Evolutionary conservation across 2,329 filamentous ascomycete genomes (phyloP).

Genomic region (Aspergillaceae sp.): DNA sequence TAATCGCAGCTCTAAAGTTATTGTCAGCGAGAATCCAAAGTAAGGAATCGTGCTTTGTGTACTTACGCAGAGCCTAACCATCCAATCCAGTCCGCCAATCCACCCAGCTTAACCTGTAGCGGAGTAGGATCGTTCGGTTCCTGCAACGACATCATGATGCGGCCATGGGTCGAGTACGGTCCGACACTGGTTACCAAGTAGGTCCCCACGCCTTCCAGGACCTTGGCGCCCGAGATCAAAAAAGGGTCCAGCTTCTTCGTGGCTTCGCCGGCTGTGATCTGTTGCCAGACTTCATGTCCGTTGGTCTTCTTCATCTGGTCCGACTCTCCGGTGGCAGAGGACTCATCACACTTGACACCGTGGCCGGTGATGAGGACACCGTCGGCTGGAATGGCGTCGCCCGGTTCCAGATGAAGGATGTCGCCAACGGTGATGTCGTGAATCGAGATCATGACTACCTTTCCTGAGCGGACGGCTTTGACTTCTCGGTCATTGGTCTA

Average conservation of each 20-base stretch:
- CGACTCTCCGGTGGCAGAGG: constrained; percentile 64
- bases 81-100: constrained; percentile 68
- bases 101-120: constrained; percentile 66
- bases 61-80: constrained; percentile 59
- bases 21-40: constrained; percentile 5
- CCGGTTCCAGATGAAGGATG: constrained; percentile 59
- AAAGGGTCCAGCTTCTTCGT: constrained; percentile 56
- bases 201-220: constrained; percentile 68
- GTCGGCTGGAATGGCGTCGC: constrained; percentile 63
- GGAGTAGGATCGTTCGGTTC: constrained; percentile 68
- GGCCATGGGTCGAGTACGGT: constrained; percentile 64
- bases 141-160: constrained; percentile 64
- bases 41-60: no score
- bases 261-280: constrained; percentile 45
- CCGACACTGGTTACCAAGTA: constrained; percentile 67
- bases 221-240: constrained; percentile 72
- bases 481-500: constrained; percentile 58
- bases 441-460: constrained; percentile 54
- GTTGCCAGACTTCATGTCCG: constrained; percentile 51
- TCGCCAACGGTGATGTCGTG: constrained; percentile 62
- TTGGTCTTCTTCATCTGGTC: constrained; percentile 61
- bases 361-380: constrained; percentile 60
- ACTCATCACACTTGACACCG: constrained; percentile 63
- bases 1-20: constrained; percentile 49
- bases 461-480: constrained; percentile 59